phyloP scores from a whole-genome alignment of 2,329 filamentous ascomycete genomes.

The Fusarium sublunatum region DNA sequence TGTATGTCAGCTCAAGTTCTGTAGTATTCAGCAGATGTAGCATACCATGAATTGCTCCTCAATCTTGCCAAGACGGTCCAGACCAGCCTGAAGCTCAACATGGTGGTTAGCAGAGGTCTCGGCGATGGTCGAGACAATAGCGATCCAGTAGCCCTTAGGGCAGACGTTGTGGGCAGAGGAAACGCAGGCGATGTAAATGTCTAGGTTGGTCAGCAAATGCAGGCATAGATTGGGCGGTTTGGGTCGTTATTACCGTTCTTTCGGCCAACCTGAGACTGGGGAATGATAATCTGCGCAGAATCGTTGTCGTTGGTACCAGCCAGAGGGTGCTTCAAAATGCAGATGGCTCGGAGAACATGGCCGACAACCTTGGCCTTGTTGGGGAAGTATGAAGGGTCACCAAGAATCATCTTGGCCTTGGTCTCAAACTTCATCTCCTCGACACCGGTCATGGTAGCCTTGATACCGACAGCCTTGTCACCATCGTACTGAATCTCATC shows the following conservation, averaged over 20 bases:
- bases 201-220: slow-evolving; percentile 56
- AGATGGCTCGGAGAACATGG: slow-evolving; percentile 95
- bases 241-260: slow-evolving; percentile 80
- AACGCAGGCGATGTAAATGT: slow-evolving; percentile 97
- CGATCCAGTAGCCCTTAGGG: slow-evolving; percentile 98
- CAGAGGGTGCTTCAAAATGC: slow-evolving; percentile 94
- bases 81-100: slow-evolving; percentile 89
- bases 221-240: neutral
- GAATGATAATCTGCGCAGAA: slow-evolving; percentile 95
- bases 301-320: slow-evolving; percentile 89
- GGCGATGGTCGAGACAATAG: slow-evolving; percentile 97
- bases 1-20: slow-evolving; percentile 2
- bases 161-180: slow-evolving; percentile 97
- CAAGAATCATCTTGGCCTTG: slow-evolving; percentile 94
- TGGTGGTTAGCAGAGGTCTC: slow-evolving; percentile 94
- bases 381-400: slow-evolving; percentile 96
- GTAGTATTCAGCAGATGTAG: neutral
- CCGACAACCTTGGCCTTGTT: slow-evolving; percentile 87
- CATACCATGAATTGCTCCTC: slow-evolving; percentile 96
- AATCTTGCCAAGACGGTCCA: slow-evolving; percentile 90
- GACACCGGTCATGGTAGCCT: slow-evolving; percentile 93
- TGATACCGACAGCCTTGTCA: slow-evolving; percentile 91
- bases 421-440: slow-evolving; percentile 96
- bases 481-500: slow-evolving; percentile 89
- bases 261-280: slow-evolving; percentile 94